Base-by-base conservation (phyloP, 1,139 yeast species). In the Protomyces inouyei region DNA sequence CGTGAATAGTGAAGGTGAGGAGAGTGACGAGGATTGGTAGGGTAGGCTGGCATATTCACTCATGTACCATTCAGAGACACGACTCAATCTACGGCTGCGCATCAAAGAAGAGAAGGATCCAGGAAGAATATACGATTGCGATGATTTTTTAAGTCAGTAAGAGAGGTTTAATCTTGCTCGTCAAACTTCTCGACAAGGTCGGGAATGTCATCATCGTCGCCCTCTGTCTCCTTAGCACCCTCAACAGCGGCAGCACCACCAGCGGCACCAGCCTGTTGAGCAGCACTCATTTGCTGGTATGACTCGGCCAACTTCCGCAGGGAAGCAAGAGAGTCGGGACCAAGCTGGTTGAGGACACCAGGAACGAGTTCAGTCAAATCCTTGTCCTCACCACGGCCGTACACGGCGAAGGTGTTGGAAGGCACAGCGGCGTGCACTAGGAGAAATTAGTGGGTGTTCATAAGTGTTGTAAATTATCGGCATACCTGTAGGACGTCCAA, bases 341-440 rank as follows among this genome's bases (percentile, higher is more conserved):
- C 97, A 80, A 93, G 84, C 82, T 93, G 97, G 73, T 96, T 93
- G 77, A 93, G 85, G 79, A 93, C 90, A 79, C 85, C 89, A 75
- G 98, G 98, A 74, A 93, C 85, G 80, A 93, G 86, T 76, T 92
- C 97, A 72, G 95, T 87, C 74, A 93, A 85, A 72, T 86, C 85
- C 85, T 91, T 92, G 80, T 89, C 95, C 79, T 90, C 95, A 70
- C 96, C 91, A 80, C 86, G 85, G 78, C 98, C 98, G 78, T 91
- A 88, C 83, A 93, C 87, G 72, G 96, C 95, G 78, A 88, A 88
- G 70, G 96, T 88, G 86, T 93, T 92, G 82, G 87, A 83, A 73
- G 87, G 87, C 73, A 89, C 85, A 72, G 97, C 91, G 72, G 91
- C 91, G 82, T 92, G 97, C 71, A 92, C 95, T 80, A 91, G 32